Evolutionary conservation across 805 yeast species (phyloP), one percentile per base, ranked within the genome.

Genomic region (Cyberlindnera samutprakarnensis): DNA sequence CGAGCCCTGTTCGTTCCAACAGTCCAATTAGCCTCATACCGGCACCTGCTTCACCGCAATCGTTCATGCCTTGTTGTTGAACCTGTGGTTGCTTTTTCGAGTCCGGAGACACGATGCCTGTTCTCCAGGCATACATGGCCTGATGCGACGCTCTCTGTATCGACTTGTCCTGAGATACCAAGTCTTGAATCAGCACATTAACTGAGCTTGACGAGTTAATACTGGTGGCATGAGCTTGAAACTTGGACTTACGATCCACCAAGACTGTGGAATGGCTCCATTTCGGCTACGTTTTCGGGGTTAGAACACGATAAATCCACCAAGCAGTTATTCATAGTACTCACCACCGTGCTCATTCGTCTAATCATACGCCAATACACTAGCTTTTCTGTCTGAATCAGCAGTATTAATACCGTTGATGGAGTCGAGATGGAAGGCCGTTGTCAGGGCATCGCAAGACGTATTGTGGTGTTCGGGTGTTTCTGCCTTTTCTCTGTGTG

Each of bases 11-110:
- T 19, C 72, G 55, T 14, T 71, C 73, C 14, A 82, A 41, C 4
- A 81, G 48, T 9, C 72, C 70, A 34, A 80, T 47, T 8, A 84
- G 41, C 36, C 79, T 54, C 12, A 62, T 50, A 0, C 92, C 94
- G 0, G 88, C 81, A 1, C 87, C 88, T 6, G 72, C 65, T 47
- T 84, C 95, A 1, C 88, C 87, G 47, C 76, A 64, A 51, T 84
- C 94, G 29, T 65, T 55, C 35, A 61, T 68, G 3, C 88, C 90
- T 49, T 79, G 85, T 19, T 19, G 21, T 8, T 19, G 21, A 19
- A 8, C 10, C 7, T 19, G 7, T 19, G 21, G 7, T 19, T 8
- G 7, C 10, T 8, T 19, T 19, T 19, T 19, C 10, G 21, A 19
- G 7, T 8, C 10, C 10, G 10, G 21, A 19, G 7, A 8, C 21